These are phyloP conservation scores for Dendrostoma leiphaemia DNA, from an alignment of 2,329 filamentous ascomycete genomes.

Conservation along the genomic window DNA sequence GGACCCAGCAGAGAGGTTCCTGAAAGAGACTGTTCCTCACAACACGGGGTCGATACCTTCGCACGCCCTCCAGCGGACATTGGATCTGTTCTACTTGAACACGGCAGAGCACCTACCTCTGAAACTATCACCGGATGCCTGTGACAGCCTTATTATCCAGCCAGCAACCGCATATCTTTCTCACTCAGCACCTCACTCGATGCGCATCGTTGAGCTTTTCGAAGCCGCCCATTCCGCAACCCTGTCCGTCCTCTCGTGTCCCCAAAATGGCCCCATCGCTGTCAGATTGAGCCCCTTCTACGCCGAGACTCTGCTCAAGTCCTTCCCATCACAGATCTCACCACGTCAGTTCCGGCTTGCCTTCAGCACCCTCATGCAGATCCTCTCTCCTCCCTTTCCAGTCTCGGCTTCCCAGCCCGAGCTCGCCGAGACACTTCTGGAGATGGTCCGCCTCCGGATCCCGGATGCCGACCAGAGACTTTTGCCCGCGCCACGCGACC, in stretches of 20 bases:
- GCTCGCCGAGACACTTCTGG: constrained; percentile 76
- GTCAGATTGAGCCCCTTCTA: constrained; percentile 77
- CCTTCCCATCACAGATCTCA: constrained; percentile 77
- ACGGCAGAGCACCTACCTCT: constrained; percentile 80
- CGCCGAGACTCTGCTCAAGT: constrained; percentile 73
- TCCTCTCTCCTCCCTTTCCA: constrained; percentile 76
- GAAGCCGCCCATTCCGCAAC: constrained; percentile 84
- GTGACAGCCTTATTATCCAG: constrained; percentile 70
- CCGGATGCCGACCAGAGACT: constrained; percentile 46
- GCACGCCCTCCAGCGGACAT: constrained; percentile 65
- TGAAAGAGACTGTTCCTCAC: constrained; percentile 56
- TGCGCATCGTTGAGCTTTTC: constrained; percentile 61
- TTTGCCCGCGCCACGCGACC: constrained; percentile 38
- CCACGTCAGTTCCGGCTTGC: constrained; percentile 85
- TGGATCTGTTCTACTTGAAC: constrained; percentile 90
- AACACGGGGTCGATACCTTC: constrained; percentile 54
- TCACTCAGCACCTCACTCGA: constrained; percentile 39
- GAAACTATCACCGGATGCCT: constrained; percentile 61
- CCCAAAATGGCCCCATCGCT: constrained; percentile 71
- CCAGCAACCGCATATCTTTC: constrained; percentile 73
- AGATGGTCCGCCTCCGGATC: constrained; percentile 70
- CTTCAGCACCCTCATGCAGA: constrained; percentile 80
- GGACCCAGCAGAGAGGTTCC: constrained; percentile 61
- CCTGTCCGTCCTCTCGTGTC: constrained; percentile 76
- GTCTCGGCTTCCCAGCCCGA: constrained; percentile 71